These are phyloP conservation scores for Penicillium sp. DNA, from an alignment of 2,329 filamentous ascomycete species.

Conservation along the genomic window DNA sequence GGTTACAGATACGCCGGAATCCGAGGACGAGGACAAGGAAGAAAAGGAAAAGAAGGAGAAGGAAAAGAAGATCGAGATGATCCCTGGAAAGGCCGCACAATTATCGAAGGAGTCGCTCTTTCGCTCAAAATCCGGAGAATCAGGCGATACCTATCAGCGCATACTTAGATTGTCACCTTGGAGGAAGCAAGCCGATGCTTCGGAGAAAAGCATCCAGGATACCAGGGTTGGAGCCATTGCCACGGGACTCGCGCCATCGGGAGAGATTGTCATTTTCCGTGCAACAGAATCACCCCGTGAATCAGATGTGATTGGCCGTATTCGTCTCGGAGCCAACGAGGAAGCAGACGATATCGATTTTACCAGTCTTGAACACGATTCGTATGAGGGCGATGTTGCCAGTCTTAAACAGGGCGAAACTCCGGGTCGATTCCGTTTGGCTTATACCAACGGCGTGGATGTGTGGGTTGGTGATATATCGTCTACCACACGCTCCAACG, in stretches of 20 bases:
- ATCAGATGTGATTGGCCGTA: slow-evolving; percentile 52
- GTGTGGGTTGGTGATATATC: slow-evolving; percentile 63
- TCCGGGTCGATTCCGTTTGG: slow-evolving; percentile 58
- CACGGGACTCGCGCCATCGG: slow-evolving; percentile 68
- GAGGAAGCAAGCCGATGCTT: slow-evolving; percentile 16
- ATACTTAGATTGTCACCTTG: slow-evolving; percentile 55
- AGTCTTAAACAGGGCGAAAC: slow-evolving; percentile 8
- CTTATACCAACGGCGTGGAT: slow-evolving; percentile 73
- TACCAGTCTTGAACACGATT: slow-evolving; percentile 28
- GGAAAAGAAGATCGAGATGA: slow-evolving; percentile 22
- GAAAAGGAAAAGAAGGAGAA: neutral
- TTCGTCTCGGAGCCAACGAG: slow-evolving; percentile 48
- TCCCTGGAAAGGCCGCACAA: slow-evolving; percentile 37
- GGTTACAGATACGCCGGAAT: slow-evolving; percentile 8
- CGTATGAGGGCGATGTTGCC: too few species aligned
- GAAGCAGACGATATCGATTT: slow-evolving; percentile 51
- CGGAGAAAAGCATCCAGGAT: slow-evolving; percentile 40
- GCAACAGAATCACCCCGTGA: slow-evolving; percentile 53
- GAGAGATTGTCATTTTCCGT: slow-evolving; percentile 77
- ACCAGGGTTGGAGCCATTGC: slow-evolving; percentile 71
- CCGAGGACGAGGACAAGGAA: slow-evolving; percentile 3
- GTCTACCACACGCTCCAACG: slow-evolving; percentile 46
- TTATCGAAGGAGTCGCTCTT: slow-evolving; percentile 53
- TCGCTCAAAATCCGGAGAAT: slow-evolving; percentile 35
- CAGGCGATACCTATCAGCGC: slow-evolving; percentile 55